Evolutionary conservation across 148 eudicot species (phyloP), one percentile per base, ranked within the genome.

Genomic region (Bassia scoparia): DNA sequence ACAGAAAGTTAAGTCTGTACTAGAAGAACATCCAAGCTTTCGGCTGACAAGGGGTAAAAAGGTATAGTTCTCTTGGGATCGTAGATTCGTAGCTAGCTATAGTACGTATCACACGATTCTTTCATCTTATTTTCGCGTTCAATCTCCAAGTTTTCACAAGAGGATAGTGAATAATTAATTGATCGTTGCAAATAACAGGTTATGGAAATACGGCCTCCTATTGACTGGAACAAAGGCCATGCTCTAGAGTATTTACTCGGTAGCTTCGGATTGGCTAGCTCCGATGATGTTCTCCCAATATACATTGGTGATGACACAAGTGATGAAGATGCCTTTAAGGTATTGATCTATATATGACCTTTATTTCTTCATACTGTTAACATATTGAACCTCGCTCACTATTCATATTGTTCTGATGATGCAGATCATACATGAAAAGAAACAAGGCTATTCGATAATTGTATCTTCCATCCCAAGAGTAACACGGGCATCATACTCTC

Each of bases 251-350:
- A 85, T 74, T 74, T 89, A 67, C 81, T 89, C 4, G 86, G 82
- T 30, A 79, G 86, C 30, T 81, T 89, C 13, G 90, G 78, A 27
- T 77, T 58, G 77, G 78, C 74, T 2, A 65, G 59, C 59, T 83
- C 81, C 9, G 71, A 37, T 44, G 86, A 87, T 58, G 89, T 89
- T 71, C 80, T 85, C 20, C 93, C 93, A 2, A 64, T 89, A 38
- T 89, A 87, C 76, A 82, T 89, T 54, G 93, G 93, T 4, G 93
- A 89, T 76, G 90, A 89, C 61, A 72, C 83, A 76, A 89, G 90
- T 10, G 90, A 89, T 77, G 93, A 89, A 82, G 93, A 89, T 70
- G 93, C 93, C 44, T 89, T 89, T 48, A 78, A 89, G 90, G 93
- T 88, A 71, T 65, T 24, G 21, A 20, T 64, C 24, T 64, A 11